Percentiles rank a stretch among this genome's conserved stretches.
phyloP scores from a whole-genome alignment of 2,329 filamentous ascomycete species.

The Rhinocladiella similis region DNA sequence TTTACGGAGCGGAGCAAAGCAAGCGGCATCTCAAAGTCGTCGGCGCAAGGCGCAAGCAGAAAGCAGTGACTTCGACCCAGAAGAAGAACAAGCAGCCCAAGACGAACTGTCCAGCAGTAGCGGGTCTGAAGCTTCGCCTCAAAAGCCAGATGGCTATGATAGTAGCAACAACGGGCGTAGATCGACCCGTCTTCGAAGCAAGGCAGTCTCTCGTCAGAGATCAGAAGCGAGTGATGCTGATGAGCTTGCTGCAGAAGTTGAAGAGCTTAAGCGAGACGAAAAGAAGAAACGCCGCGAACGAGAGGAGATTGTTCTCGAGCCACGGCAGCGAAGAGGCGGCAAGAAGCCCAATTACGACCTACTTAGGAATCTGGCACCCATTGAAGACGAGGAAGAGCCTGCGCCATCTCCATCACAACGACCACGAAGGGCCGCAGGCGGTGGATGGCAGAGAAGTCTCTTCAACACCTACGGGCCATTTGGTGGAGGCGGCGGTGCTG shows the following conservation, averaged over 20 bases:
- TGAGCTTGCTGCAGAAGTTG: slow-evolving; percentile 60
- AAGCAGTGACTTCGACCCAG: slow-evolving; percentile 65
- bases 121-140: slow-evolving; percentile 44
- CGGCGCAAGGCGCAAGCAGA: slow-evolving; percentile 53
- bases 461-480: slow-evolving; percentile 93
- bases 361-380: slow-evolving; percentile 46
- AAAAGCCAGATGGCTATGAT: slow-evolving; percentile 48
- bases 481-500: slow-evolving; percentile 74
- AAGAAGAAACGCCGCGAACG: slow-evolving; percentile 36
- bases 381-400: slow-evolving; percentile 73
- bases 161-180: slow-evolving; percentile 49
- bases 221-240: slow-evolving; percentile 50
- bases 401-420: slow-evolving; percentile 69
- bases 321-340: slow-evolving; percentile 25
- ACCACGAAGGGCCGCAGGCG: slow-evolving; percentile 58
- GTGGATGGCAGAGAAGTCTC: slow-evolving; percentile 73
- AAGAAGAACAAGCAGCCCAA: slow-evolving; percentile 56
- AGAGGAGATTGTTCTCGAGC: slow-evolving; percentile 34
- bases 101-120: slow-evolving; percentile 56
- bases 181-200: slow-evolving; percentile 52
- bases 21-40: slow-evolving; percentile 42
- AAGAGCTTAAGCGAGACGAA: slow-evolving; percentile 52
- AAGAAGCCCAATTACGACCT: slow-evolving; percentile 30
- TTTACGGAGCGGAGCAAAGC: slow-evolving; percentile 31
- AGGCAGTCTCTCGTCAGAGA: slow-evolving; percentile 47